Base-by-base conservation (phyloP, 1,284 basidiomycete species). In the Tranzscheliella williamsii region DNA sequence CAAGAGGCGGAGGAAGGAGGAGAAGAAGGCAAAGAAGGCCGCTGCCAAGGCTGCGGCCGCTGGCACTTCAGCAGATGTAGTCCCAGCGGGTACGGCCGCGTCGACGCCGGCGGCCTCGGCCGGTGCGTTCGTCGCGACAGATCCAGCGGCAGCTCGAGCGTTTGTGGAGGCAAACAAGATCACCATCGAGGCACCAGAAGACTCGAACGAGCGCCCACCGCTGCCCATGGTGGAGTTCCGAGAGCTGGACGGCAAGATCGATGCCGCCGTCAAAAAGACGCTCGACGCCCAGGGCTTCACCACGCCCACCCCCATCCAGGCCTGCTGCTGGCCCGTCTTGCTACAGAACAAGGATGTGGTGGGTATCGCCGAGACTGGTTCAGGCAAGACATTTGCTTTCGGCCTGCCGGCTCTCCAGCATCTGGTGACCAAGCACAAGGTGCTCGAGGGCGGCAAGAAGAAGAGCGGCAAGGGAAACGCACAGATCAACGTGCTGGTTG, bases 381-480 rank as follows among this genome's bases (percentile, higher is more conserved):
- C 76, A 64, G 95, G 94, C 8, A 99, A 99, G 81, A 99, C 94
- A 0, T 84, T 97, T 15, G 90, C 92, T 1, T 99, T 99, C 74
- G 94, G 92, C 38, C 85, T 98, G 26, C 94, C 94, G 8, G 89
- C 89, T 1, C 82, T 94, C 31, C 81, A 86, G 45, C 85, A 83
- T 26, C 83, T 91, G 20, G 81, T 91, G 34, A 79, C 81, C 18
- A 55, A 70, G 44, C 62, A 65, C 62, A 56, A 56, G 30, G 67
- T 72, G 20, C 41, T 69, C 6, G 48, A 67, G 15, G 29, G 43
- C n/a, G 43, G 33, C n/a, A 61, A 58, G 20, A 73, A 73, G 44
- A 46, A 61, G 35, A 71, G 67, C 42, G 48, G 49, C 15, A 62
- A 51, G 23, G 55, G 22, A 45, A 68, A 43, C 23, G 78, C 75